Conservation (phyloP, 768 basidiomycete genomes). For the Grammothele lineata region DNA sequence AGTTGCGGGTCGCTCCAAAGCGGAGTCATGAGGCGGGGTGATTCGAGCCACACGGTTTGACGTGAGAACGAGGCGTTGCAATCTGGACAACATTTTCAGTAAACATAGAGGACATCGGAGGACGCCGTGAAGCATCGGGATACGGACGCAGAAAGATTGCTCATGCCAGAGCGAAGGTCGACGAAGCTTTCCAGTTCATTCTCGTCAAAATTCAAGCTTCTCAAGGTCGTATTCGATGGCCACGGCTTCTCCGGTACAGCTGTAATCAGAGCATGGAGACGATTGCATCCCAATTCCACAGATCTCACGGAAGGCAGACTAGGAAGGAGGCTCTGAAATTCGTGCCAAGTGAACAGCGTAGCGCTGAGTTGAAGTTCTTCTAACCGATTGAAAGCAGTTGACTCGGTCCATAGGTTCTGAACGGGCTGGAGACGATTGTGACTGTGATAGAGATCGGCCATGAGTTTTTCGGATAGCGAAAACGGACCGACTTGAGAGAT, state of each 20-base stretch:
- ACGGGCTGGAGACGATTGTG: slow-evolving; percentile 58
- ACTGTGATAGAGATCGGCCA: slow-evolving; percentile 35
- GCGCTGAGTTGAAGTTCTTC: slow-evolving; percentile 70
- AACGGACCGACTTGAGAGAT: slow-evolving; percentile 66
- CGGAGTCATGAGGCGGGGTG: slow-evolving; percentile 1
- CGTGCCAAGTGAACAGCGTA: slow-evolving; percentile 69
- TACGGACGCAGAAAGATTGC: slow-evolving; percentile 41
- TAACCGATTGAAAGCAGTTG: slow-evolving; percentile 45
- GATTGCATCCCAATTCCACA: slow-evolving; percentile 73
- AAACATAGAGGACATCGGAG: no score
- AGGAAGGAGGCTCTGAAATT: slow-evolving; percentile 47
- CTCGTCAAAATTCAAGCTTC: slow-evolving; percentile 64
- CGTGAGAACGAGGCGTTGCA: slow-evolving; percentile 63
- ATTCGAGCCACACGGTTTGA: slow-evolving; percentile 56
- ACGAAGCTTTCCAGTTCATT: slow-evolving; percentile 61
- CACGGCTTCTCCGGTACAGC: neutral
- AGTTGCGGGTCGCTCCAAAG: neutral
- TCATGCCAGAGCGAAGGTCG: slow-evolving; percentile 41
- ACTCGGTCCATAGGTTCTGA: slow-evolving; percentile 26
- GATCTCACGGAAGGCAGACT: slow-evolving; percentile 50
- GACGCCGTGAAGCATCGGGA: no score
- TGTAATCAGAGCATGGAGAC: slow-evolving; percentile 28
- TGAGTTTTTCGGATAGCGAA: slow-evolving; percentile 6
- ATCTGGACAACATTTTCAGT: slow-evolving; percentile 33
- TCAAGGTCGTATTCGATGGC: slow-evolving; percentile 28